Conservation (phyloP, 2,329 filamentous ascomycete species). For the Exophiala viscosa region DNA sequence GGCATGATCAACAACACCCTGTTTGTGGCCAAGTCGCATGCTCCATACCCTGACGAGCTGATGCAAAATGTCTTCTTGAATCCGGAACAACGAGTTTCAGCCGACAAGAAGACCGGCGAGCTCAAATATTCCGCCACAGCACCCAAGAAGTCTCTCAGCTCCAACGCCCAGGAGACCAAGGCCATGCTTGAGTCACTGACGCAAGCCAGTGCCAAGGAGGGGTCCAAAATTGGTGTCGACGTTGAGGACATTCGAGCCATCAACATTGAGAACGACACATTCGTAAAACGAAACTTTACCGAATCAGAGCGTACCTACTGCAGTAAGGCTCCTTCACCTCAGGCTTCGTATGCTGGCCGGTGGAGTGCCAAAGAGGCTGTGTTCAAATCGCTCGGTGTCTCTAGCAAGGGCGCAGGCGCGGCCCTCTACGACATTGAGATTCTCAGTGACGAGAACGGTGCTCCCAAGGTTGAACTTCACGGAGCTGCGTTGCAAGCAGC, state of each 20-base stretch:
- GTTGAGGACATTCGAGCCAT: slow-evolving; percentile 84
- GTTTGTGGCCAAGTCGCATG: slow-evolving; percentile 90
- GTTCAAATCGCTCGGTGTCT: slow-evolving; percentile 91
- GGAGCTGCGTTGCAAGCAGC: slow-evolving; percentile 80
- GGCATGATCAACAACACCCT: slow-evolving; percentile 96
- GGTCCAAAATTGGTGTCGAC: slow-evolving; percentile 86
- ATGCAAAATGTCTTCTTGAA: slow-evolving; percentile 88
- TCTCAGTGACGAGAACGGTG: slow-evolving; percentile 71
- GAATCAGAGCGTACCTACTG: slow-evolving; percentile 81
- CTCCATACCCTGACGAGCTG: slow-evolving; percentile 85
- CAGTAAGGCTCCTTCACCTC: slow-evolving; percentile 69
- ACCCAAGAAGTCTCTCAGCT: slow-evolving; percentile 60
- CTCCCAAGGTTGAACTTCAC: slow-evolving; percentile 81
- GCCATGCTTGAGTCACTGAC: slow-evolving; percentile 76
- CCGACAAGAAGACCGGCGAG: slow-evolving; percentile 81
- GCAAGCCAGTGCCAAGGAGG: slow-evolving; percentile 56
- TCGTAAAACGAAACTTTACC: slow-evolving; percentile 93
- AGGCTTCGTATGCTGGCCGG: slow-evolving; percentile 87
- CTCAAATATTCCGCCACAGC: slow-evolving; percentile 69
- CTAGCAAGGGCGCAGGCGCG: slow-evolving; percentile 82
- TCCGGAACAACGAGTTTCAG: slow-evolving; percentile 78
- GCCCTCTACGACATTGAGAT: slow-evolving; percentile 95
- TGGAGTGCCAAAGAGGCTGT: slow-evolving; percentile 99
- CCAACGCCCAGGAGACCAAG: slow-evolving; percentile 61
- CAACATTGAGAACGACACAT: slow-evolving; percentile 91